These are phyloP conservation scores for Annulohypoxylon stygium DNA, from an alignment of 495 filamentous ascomycete genomes.

Conservation along the genomic window DNA sequence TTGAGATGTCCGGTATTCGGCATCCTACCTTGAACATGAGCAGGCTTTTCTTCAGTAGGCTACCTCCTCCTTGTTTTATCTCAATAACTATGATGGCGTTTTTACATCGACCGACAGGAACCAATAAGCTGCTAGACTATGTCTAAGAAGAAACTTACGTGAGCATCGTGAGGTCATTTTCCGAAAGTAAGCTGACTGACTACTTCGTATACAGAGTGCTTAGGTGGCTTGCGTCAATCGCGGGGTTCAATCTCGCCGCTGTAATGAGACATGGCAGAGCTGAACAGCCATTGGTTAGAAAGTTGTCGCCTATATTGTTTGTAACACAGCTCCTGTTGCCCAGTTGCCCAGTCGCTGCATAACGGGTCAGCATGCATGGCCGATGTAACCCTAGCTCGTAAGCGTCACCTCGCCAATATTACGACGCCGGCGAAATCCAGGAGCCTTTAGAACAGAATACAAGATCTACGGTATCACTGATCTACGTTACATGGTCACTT, in stretches of 20 bases:
- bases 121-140: background rate
- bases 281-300: conserved; percentile 5
- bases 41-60: background rate
- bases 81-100: background rate
- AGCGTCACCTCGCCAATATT: conserved; percentile 1
- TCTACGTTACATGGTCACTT: conserved; percentile 1
- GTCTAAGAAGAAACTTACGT: conserved; percentile 4
- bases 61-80: background rate
- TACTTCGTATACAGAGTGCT: background rate
- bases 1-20: conserved; percentile 1
- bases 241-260: conserved; percentile 13
- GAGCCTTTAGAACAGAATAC: background rate
- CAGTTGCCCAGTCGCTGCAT: background rate
- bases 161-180: background rate
- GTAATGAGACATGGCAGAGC: background rate
- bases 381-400: conserved; percentile 17
- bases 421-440: background rate
- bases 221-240: conserved; percentile 14
- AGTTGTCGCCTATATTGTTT: conserved; percentile 1
- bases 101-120: background rate
- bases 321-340: background rate
- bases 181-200: conserved; percentile 18
- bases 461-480: conserved; percentile 12
- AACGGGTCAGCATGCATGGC: conserved; percentile 11
- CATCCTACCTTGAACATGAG: background rate